Evolutionary conservation across 2,329 filamentous ascomycete genomes (phyloP), one percentile per base, ranked within the genome.

Genomic region (Aspergillus udagawae): DNA sequence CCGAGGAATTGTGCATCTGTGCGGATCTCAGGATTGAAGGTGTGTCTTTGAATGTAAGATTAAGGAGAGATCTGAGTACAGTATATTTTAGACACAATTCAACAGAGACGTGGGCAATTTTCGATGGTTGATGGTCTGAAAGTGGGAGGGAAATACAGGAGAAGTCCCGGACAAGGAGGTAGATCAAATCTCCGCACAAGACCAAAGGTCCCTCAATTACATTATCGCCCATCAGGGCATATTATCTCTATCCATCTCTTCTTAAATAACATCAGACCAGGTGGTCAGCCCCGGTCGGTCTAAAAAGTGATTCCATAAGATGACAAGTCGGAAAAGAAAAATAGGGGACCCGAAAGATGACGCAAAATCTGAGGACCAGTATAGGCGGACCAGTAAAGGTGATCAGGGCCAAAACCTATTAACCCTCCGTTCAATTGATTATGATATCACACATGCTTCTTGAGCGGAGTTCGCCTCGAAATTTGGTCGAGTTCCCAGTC

Each of bases 221-320:
- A 60, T 56, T 56, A 53, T 23, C 28, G 53, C 54, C 53, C 53
- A 42, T 41, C 25, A 58, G 61, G 59, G 57, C 54, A 21, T 59
- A 58, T 60, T 63, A 63, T 59, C 55, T 63, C 59, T 63, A 63
- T 63, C 57, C 54, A 55, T 41, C 32, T 57, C 57, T 55, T 54
- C 45, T 49, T 56, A 61, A 56, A 60, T 55, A 53, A 57, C 52
- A 61, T 58, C 61, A 58, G 59, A 62, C 58, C 57, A 52, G 52
- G 49, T 54, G 45, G 42, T 52, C 49, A 8, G 42, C 20, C 20
- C 47, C 50, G 25, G 45, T 44, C 53, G 47, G 51, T 29, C 52
- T 49, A 32, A 38, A 44, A 45, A 45, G 28, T 52, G 49, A 53
- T 27, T 45, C 27, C 45, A 51, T 7, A 51, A 7, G 28, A 25